Conservation (phyloP, 176 grass and related monocot species). For the Themeda triandra region DNA sequence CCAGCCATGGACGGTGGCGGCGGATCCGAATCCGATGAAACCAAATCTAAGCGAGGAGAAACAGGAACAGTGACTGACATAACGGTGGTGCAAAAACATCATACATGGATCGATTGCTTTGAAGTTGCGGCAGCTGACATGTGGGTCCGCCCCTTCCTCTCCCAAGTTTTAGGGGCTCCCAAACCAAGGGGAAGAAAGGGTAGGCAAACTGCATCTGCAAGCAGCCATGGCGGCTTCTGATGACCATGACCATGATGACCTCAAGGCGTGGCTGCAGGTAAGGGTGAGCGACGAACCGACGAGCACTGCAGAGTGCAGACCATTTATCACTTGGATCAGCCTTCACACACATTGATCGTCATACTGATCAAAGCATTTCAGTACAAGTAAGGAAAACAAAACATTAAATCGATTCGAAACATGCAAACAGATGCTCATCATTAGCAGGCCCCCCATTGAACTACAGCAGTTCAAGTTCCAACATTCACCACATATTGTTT, state of each 20-base stretch:
- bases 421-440: neutral
- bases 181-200: neutral
- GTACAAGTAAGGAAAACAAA: neutral
- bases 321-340: neutral
- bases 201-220: neutral
- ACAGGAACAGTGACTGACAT: neutral
- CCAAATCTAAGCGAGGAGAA: neutral
- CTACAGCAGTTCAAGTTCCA: neutral
- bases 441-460: neutral
- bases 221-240: neutral
- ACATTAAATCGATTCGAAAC: neutral
- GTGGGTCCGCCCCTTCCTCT: no score
- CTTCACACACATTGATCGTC: neutral
- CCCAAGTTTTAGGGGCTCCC: no score
- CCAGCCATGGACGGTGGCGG: neutral
- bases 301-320: neutral
- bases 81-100: neutral
- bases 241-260: neutral
- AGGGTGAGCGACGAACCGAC: neutral
- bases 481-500: neutral
- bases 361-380: neutral
- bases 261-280: constrained; percentile 16
- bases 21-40: neutral
- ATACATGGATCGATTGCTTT: neutral
- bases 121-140: neutral